Base-by-base conservation (phyloP, 2,329 filamentous ascomycete species). In the Ascosphaera apis region DNA sequence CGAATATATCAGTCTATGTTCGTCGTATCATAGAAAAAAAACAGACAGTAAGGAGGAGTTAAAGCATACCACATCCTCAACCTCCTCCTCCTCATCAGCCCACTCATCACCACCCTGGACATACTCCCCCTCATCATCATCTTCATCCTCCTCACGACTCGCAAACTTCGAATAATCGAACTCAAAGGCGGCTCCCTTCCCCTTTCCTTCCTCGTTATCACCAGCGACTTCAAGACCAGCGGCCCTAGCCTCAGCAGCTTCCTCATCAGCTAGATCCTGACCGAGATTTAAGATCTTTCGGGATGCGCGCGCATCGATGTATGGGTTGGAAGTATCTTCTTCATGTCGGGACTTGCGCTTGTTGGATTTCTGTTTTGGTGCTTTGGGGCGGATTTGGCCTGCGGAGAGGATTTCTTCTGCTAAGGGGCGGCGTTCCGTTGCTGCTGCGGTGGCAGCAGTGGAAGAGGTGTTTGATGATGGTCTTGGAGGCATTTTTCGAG, bases 221-320 rank as follows among this genome's bases (percentile, higher is more conserved):
- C 53, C 44, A 23, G 45, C 48, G 1, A 51, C 47, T 39, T 53
- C 46, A 35, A 52, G 55, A n/a, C 40, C 36, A 3, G 38, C 36
- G 15, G 49, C 47, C 21, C 44, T 48, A 25, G 48, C 48, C 44
- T 70, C 64, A 23, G 63, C 61, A 38, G 66, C 67, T 37, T 86
- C 81, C 53, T 95, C 86, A 31, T 88, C 81, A 11, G 72, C 76
- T 11, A 98, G 63, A 50, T 92, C 81, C 48, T 84, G 78, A 37
- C 86, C 86, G 47, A 95, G 81, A 45, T 78, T 72, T 41, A 98
- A 53, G 52, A 98, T 98, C 48, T 81, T 83, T 46, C 75, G 69
- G 39, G 86, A 92, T 13, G 84, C 74, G 53, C 81, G 84, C 39
- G 83, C 74, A 54, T 93, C 84, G 41, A 98, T 72, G 49, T 77